Evolutionary conservation across 805 yeast species (phyloP).

Genomic region (Saccharomycopsis fermentans): DNA sequence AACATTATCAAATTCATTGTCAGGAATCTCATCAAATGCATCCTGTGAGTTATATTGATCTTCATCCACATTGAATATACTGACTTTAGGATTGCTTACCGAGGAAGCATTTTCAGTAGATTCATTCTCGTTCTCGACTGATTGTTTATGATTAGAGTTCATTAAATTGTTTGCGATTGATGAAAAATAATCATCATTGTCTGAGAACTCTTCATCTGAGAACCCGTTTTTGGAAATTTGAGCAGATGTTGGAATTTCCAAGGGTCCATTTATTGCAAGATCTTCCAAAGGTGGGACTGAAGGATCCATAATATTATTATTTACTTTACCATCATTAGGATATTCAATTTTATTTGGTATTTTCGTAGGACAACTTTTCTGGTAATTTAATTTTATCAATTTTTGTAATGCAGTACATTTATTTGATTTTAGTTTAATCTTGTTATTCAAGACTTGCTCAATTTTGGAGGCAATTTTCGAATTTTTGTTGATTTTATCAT

Average conservation of each 20-base stretch:
- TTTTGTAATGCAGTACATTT: background rate
- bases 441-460: background rate
- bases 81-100: background rate
- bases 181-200: background rate
- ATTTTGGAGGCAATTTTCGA: conserved; percentile 1
- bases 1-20: conserved; percentile 4
- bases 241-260: background rate
- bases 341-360: background rate
- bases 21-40: conserved; percentile 1
- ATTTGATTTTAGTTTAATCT: background rate
- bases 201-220: conserved; percentile 1
- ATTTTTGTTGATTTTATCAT: conserved; percentile 10
- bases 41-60: background rate
- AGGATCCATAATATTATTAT: background rate
- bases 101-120: background rate
- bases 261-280: background rate
- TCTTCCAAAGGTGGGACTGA: background rate
- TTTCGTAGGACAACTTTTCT: background rate
- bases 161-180: background rate
- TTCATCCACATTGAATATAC: background rate
- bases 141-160: too few relatives aligned
- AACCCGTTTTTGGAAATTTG: background rate
- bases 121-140: background rate
- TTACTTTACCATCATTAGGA: background rate
- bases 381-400: background rate